phyloP scores from a whole-genome alignment of 495 filamentous ascomycete species.

The Filosporella fistucella region DNA sequence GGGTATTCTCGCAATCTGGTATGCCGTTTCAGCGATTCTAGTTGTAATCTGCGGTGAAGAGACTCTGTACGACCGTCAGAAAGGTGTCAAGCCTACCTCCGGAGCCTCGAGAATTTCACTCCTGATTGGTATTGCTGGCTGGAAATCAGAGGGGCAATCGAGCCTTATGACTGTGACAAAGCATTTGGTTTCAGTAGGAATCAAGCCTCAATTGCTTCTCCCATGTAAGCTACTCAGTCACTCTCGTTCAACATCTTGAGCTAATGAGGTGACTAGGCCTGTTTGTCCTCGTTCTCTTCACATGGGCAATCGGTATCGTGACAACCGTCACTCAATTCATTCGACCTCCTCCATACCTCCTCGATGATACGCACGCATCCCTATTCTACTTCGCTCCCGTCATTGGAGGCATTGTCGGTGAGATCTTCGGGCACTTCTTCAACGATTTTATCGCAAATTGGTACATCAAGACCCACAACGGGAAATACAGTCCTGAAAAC shows the following conservation, averaged over 20 bases:
- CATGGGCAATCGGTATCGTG: constrained; percentile 33
- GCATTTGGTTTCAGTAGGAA: constrained; percentile 19
- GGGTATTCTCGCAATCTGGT: constrained; percentile 40
- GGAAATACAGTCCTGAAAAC: constrained; percentile 20
- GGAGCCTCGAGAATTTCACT: constrained; percentile 13
- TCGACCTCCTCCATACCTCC: constrained; percentile 29
- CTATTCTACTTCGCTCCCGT: constrained; percentile 35
- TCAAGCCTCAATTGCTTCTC: constrained; percentile 27
- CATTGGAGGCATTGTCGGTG: constrained; percentile 28
- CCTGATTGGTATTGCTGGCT: constrained; percentile 26
- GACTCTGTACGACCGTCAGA: constrained; percentile 36
- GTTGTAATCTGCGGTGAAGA: constrained; percentile 44
- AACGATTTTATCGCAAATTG: constrained; percentile 30
- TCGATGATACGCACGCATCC: constrained; percentile 24
- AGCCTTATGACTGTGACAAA: constrained; percentile 19
- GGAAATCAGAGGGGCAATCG: constrained; percentile 12
- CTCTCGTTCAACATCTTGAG: background rate
- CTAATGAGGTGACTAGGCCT: background rate
- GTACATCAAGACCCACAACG: constrained; percentile 18
- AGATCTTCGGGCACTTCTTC: constrained; percentile 35
- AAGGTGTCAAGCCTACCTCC: constrained; percentile 8
- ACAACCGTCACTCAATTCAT: constrained; percentile 31
- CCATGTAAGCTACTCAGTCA: constrained; percentile 13
- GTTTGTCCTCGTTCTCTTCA: constrained; percentile 18
- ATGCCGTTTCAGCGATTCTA: constrained; percentile 36